These are phyloP conservation scores for Pholiota conissans DNA, from an alignment of 768 basidiomycete genomes.

Conservation along the genomic window DNA sequence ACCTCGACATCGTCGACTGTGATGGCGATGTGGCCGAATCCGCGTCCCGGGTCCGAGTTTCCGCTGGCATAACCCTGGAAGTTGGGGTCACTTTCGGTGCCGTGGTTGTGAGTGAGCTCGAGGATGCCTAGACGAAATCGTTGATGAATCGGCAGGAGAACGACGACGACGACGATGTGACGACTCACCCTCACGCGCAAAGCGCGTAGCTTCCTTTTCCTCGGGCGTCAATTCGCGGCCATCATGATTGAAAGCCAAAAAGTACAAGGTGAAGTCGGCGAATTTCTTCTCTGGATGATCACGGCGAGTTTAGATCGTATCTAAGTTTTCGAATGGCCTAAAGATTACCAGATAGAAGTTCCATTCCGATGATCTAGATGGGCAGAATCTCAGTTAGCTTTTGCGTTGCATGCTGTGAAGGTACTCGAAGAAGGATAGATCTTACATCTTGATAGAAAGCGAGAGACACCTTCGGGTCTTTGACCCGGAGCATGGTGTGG, in stretches of 20 bases:
- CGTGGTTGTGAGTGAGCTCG: constrained; percentile 88
- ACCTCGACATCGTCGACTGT: constrained; percentile 79
- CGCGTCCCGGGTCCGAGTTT: constrained; percentile 77
- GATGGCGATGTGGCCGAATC: constrained; percentile 90
- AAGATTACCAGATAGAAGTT: constrained; percentile 54
- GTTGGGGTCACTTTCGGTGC: constrained; percentile 75
- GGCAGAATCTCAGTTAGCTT: neutral
- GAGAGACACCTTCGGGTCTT: constrained; percentile 80
- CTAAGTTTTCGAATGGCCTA: neutral
- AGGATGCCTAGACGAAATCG: constrained; percentile 55
- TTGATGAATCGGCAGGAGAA: neutral
- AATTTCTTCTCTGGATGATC: constrained; percentile 48
- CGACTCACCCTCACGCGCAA: constrained; percentile 64
- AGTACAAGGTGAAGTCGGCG: constrained; percentile 76
- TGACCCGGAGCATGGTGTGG: constrained; percentile 88
- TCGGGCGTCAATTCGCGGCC: constrained; percentile 49
- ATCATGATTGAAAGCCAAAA: constrained; percentile 77
- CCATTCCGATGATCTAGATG: constrained; percentile 69
- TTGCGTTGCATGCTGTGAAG: no score
- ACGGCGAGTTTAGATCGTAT: neutral
- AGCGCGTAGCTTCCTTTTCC: constrained; percentile 49
- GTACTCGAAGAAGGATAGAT: neutral
- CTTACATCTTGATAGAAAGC: constrained; percentile 76
- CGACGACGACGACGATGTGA: neutral
- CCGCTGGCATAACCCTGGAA: constrained; percentile 87